A percentile compares a stretch with the other conserved stretches of the same genome.
Conservation (phyloP, 345 rosid genomes). For the Triadica sebifera region DNA sequence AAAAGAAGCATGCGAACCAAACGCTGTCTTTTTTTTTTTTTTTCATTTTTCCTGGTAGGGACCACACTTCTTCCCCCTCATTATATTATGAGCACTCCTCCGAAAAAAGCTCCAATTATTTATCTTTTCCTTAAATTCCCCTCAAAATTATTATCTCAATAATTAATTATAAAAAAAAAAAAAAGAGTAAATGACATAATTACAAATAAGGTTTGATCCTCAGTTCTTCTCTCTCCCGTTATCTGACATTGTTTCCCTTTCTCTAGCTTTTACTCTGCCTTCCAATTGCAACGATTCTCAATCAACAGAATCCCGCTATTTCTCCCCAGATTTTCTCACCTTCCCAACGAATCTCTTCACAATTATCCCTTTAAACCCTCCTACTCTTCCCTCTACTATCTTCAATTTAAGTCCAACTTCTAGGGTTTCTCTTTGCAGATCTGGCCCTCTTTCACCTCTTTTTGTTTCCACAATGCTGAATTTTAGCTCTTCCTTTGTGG, state of each 20-base stretch:
- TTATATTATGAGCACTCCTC: no score
- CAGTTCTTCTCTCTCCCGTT: not conserved
- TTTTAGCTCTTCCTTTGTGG: not conserved
- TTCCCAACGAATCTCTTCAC: slow-evolving; percentile 9
- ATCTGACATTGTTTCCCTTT: not conserved
- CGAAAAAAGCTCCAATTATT: not conserved
- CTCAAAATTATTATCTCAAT: not conserved
- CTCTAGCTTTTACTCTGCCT: not conserved
- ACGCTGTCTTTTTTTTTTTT: not conserved
- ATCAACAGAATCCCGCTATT: slow-evolving; percentile 11
- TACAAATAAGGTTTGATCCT: not conserved
- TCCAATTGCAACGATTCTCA: not conserved
- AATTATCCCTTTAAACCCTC: not conserved
- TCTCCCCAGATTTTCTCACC: not conserved
- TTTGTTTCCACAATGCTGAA: not conserved
- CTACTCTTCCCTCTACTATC: no score
- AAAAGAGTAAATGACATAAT: not conserved
- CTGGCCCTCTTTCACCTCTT: not conserved
- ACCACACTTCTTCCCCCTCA: no score
- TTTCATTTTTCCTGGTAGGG: no score
- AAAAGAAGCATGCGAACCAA: not conserved
- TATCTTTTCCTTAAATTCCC: slow-evolving; percentile 10
- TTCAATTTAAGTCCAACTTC: not conserved
- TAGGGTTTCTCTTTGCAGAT: slow-evolving; percentile 12
- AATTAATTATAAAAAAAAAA: not conserved